These are phyloP conservation scores for Allium sativum DNA, from an alignment of 106 monocot species.

Conservation along the genomic window DNA sequence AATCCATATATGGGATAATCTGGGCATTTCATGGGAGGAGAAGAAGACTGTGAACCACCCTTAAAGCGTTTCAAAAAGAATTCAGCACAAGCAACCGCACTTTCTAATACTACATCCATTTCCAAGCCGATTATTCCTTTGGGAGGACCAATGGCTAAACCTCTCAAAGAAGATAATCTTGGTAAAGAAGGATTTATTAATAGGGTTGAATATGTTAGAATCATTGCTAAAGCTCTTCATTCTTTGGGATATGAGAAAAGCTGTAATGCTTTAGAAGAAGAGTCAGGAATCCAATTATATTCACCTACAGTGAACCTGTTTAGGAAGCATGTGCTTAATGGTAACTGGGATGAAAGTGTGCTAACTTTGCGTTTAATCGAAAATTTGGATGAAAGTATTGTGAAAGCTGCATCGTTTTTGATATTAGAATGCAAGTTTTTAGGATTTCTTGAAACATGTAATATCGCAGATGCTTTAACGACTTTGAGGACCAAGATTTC, in stretches of 20 bases:
- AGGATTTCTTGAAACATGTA: slow-evolving; percentile 43
- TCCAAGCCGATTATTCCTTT: slow-evolving; percentile 30
- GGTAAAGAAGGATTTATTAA: slow-evolving; percentile 57
- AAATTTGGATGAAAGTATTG: slow-evolving; percentile 21
- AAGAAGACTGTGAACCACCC: slow-evolving; percentile 58
- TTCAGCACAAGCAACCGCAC: slow-evolving; percentile 18
- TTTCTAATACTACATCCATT: slow-evolving; percentile 22
- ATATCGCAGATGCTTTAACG: slow-evolving; percentile 35
- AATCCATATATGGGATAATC: slow-evolving; percentile 58
- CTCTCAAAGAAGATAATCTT: slow-evolving; percentile 37
- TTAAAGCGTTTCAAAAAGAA: slow-evolving; percentile 52
- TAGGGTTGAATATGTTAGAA: slow-evolving; percentile 59
- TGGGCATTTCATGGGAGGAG: slow-evolving; percentile 66
- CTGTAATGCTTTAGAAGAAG: slow-evolving; percentile 56
- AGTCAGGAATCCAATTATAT: slow-evolving; percentile 61
- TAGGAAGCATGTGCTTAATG: slow-evolving; percentile 48
- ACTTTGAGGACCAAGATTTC: slow-evolving; percentile 53
- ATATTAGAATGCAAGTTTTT: slow-evolving; percentile 68
- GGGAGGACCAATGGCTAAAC: slow-evolving; percentile 47
- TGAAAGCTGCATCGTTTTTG: slow-evolving; percentile 38
- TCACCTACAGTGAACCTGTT: slow-evolving; percentile 32
- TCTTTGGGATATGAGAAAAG: slow-evolving; percentile 64
- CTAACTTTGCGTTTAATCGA: slow-evolving; percentile 38
- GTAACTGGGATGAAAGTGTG: slow-evolving; percentile 67
- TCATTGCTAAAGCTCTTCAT: slow-evolving; percentile 66